Evolutionary conservation across 192 early-diverging fungal species (phyloP), one percentile per base, ranked within the genome.

Genomic region (Coemansia sp.): DNA sequence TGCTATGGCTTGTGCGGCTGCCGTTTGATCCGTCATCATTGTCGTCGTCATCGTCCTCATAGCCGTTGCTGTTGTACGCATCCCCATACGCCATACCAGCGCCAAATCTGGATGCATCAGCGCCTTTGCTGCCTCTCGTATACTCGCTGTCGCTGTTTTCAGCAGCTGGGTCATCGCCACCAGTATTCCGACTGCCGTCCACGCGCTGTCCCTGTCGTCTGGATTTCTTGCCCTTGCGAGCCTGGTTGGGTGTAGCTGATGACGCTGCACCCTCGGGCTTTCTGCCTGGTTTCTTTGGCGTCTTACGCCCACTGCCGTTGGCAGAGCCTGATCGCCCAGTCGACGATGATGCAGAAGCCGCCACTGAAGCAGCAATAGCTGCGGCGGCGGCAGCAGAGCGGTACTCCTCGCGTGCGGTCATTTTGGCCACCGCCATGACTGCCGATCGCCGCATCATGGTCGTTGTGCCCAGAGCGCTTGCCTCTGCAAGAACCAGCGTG

Each of bases 401-500:
- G 60, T 74, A 71, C 61, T 79, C 77, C 48, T 79, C 77, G 37
- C 71, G 77, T 2, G 77, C 71, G 0, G 67, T 70, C 77, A 79
- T 79, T 39, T 75, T 81, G 46, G 72, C 79, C 42, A 81, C 79
- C 15, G 79, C 72, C 70, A 81, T 72, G 21, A 72, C 79, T 0
- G 77, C 77, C 33, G 77, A 79, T 51, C 77, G 53, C 31, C 77
- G 71, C 77, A 79, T 79, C 77, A 79, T 79, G 8, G 68, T 68
- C 58, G 76, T 66, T 7, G 72, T 43, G 65, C 77, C 72, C 59
- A 79, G 37, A 2, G 71, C 56, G 26, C 57, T 68, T 43, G 77
- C 74, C 37, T 75, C 79, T 25, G 72, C 74, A 34, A 75, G 61
- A 23, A 81, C 79, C 25, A 64, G 45, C n/a, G 73, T 70, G 28